Base-by-base conservation (phyloP, 2,329 filamentous ascomycete genomes). In the Ophiostoma sp. region DNA sequence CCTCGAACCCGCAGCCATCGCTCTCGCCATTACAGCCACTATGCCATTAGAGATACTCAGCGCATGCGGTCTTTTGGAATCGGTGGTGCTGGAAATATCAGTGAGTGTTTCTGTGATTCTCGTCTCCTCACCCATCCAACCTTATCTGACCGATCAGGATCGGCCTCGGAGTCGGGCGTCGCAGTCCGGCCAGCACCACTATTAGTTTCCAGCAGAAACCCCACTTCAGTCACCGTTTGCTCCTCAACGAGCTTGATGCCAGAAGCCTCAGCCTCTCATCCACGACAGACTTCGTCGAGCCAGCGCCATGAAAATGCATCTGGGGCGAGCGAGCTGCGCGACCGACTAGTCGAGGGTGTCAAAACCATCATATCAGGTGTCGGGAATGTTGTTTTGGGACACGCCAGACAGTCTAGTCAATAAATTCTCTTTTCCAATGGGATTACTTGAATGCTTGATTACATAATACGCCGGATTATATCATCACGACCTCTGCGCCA, bases 401-500 rank as follows among this genome's bases (percentile, higher is more conserved):
- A 57, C 3, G 5, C 44, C 10, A 27, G 23, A 4, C n/a, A 57
- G n/a, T 57, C 52, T 7, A 23, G 48, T 54, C 48, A 23, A 27
- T 54, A 54, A 23, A 23, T 23, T 54, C 4, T 3, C 6, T 31
- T 31, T 31, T 31, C 27, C 27, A 31, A 48, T 48, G 15, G 13
- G 44, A 15, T n/a, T 11, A 48, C 17, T 54, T 54, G 20, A 23
- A 54, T 17, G 20, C 2, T 23, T 54, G n/a, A 23, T 23, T 54
- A 13, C 11, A 31, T 27, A 57, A 31, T 57, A 57, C 52, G 23
- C 52, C 52, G 52, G 23, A 15, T 57, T 27, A 4, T 57, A 27
- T 23, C 23, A 57, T 57, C 52, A 57, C n/a, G 52, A 57, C 52
- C 52, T 57, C 52, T n/a, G 52, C 20, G 52, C 52, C 52, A 57